Evolutionary conservation across 352 stramenopile species (phyloP).

Genomic region (Pythium folliculosum): DNA sequence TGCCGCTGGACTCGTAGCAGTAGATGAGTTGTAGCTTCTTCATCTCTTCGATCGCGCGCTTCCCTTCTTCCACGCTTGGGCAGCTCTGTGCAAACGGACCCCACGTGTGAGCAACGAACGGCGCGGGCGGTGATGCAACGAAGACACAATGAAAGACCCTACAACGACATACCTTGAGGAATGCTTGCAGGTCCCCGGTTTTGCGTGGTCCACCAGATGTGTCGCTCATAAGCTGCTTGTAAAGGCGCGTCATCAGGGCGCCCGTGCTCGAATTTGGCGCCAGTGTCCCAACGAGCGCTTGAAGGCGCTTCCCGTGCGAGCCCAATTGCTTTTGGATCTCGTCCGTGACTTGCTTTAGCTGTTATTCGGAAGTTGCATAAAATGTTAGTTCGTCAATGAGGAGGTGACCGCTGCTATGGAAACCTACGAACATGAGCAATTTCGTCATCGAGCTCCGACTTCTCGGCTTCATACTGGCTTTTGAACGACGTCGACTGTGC

Average conservation of each 20-base stretch:
- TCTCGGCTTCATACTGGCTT: conserved; percentile 66
- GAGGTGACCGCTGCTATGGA: not conserved
- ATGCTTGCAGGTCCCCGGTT: conserved; percentile 61
- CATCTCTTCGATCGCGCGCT: conserved; percentile 68
- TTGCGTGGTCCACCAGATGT: conserved; percentile 40
- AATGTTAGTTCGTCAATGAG: not conserved
- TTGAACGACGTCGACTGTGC: conserved; percentile 58
- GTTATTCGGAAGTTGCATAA: not conserved
- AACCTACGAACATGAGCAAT: conserved; percentile 50
- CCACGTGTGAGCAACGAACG: conserved; percentile 31
- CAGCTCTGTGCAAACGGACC: conserved; percentile 49
- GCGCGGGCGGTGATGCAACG: conserved; percentile 6
- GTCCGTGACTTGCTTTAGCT: conserved; percentile 53
- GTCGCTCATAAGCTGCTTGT: conserved; percentile 53
- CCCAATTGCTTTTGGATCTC: conserved; percentile 58
- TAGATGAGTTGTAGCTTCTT: conserved; percentile 83
- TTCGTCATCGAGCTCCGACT: conserved; percentile 60
- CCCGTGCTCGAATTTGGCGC: conserved; percentile 58
- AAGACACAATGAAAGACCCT: not conserved
- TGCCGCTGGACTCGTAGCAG: conserved; percentile 78
- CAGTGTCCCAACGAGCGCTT: conserved; percentile 67
- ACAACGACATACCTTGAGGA: conserved; percentile 55
- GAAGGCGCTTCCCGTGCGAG: conserved; percentile 53
- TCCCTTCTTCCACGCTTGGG: conserved; percentile 70
- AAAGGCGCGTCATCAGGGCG: conserved; percentile 74